These are phyloP conservation scores for Tricladium varicosporioides DNA, from an alignment of 2,329 filamentous ascomycete genomes.

Conservation along the genomic window DNA sequence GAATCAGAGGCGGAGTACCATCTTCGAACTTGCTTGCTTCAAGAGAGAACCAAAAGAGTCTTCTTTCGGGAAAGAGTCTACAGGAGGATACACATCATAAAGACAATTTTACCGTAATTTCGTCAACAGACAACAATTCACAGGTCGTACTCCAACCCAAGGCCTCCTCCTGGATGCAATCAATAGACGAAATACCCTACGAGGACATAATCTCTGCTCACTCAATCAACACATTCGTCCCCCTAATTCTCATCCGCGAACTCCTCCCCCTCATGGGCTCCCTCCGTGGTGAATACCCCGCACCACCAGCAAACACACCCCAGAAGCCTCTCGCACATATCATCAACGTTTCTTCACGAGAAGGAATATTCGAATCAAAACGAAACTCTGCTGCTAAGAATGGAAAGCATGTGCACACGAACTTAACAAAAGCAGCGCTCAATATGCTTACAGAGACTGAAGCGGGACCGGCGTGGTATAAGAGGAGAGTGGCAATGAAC, in stretches of 20 bases:
- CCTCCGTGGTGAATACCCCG: no score
- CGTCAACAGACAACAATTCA: background rate
- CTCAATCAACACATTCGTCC: constrained; percentile 22
- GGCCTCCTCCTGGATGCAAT: constrained; percentile 17
- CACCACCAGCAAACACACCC: background rate
- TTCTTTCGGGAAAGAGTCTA: background rate
- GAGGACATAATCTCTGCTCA: constrained; percentile 22
- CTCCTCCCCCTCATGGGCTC: constrained; percentile 18
- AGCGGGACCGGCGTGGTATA: constrained; percentile 15
- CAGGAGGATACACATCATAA: background rate
- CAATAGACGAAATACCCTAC: constrained; percentile 17
- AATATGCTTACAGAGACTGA: constrained; percentile 25
- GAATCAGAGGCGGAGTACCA: constrained; percentile 12
- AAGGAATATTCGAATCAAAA: constrained; percentile 18
- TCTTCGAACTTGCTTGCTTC: background rate
- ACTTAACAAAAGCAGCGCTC: constrained; percentile 21
- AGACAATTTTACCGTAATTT: no score
- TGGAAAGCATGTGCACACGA: constrained; percentile 21
- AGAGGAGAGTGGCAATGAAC: constrained; percentile 17
- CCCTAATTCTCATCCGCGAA: constrained; percentile 19
- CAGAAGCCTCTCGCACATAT: constrained; percentile 11
- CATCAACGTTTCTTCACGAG: constrained; percentile 20
- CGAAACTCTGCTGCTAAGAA: constrained; percentile 8
- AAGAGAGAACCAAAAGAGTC: background rate
- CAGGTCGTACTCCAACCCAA: background rate